Conservation (phyloP, 306 rosid species). For the Pachyrhizus erosus region DNA sequence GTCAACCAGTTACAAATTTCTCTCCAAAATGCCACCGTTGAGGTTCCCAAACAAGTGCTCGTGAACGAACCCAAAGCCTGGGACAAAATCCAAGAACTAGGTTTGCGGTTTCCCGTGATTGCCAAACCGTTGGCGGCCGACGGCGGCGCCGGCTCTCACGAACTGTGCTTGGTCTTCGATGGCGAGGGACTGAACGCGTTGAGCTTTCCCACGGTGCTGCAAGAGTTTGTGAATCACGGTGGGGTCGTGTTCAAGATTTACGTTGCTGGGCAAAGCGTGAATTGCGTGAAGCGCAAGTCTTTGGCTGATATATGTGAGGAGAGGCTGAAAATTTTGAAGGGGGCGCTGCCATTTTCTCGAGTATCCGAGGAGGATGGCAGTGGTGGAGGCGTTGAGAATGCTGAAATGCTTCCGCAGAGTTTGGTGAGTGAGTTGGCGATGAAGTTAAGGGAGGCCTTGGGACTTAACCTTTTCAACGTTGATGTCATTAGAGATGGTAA, state of each 20-base stretch:
- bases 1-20: conserved; percentile 1
- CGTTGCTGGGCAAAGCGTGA: conserved; percentile 58
- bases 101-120: conserved; percentile 41
- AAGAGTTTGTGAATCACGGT: conserved; percentile 78
- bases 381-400: conserved; percentile 34
- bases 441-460: conserved; percentile 51
- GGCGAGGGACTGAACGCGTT: conserved; percentile 44
- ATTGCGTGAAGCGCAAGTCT: conserved; percentile 68
- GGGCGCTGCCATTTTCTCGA: conserved; percentile 51
- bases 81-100: not conserved
- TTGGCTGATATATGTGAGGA: conserved; percentile 50
- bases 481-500: conserved; percentile 64
- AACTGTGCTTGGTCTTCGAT: conserved; percentile 57
- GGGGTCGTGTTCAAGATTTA: conserved; percentile 76
- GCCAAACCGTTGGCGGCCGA: conserved; percentile 52
- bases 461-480: conserved; percentile 68
- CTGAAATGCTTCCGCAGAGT: conserved; percentile 52
- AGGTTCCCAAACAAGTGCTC: conserved; percentile 43
- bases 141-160: conserved; percentile 52
- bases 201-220: conserved; percentile 55
- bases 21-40: conserved; percentile 14
- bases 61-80: conserved; percentile 9
- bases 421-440: conserved; percentile 50
- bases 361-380: too few species aligned
- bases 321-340: conserved; percentile 32